Evolutionary conservation across 371 early-diverging fungal genomes (phyloP), one percentile per base, ranked within the genome.

Genomic region (Mortierella sp.): DNA sequence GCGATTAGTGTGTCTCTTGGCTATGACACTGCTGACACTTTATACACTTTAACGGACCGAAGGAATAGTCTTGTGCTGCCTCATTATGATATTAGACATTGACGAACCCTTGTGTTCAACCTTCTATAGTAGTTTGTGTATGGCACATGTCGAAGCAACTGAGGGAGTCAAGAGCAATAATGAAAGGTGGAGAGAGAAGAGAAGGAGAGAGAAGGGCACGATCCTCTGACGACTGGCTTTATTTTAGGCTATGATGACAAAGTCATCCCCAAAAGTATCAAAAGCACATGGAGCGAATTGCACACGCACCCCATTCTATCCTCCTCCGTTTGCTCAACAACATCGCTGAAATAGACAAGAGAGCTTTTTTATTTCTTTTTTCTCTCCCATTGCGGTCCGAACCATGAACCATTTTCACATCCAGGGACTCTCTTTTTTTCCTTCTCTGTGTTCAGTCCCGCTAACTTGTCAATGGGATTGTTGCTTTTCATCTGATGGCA

Each of bases 261-360:
- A 13, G 37, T 37, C 61, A 34, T 10, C 16, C 22, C 1, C 34
- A 34, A 61, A 61, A 61, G 5, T 22, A 58, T 61, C 37, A 61
- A 61, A 58, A 61, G 61, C 61, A 61, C 61, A 61, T 61, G 61
- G 61, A 61, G 22, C 22, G 61, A n/a, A 22, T 37, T 34, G 61
- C 22, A 61, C 37, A 61, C 34, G 19, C 61, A 61, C 39, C 37
- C 61, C 22, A 34, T 6, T 22, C 37, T 19, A 4, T 8, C 39
- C 37, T 34, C 61, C 8, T 19, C 4, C 5, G 7, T 6, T 19
- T 61, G 61, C 37, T 61, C 61, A 61, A 37, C 61, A 22, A 14
- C 22, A 19, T 58, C 22, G 37, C 19, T 58, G 58, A 31, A 61
- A 61, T 61, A 61, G 22, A 37, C 22, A 39, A 61, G 34, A 61